phyloP scores from a whole-genome alignment of 202 grass and related monocot species.

The Eragrostis tef region DNA sequence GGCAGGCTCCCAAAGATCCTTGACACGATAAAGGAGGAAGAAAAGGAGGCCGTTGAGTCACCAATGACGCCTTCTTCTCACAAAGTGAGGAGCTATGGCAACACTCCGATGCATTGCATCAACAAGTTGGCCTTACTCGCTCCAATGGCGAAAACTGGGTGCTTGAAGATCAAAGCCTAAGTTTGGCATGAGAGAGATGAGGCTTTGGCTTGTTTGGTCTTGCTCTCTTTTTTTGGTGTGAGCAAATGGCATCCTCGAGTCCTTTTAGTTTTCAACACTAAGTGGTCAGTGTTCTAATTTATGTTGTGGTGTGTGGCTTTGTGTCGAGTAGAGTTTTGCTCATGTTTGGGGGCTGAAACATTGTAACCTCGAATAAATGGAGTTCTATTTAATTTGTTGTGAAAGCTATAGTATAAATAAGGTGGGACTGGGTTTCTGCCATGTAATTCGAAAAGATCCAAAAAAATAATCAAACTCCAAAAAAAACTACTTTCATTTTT shows the following conservation, averaged over 20 bases:
- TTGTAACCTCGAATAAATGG: constrained; percentile 35
- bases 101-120: background rate
- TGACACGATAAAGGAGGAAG: constrained; percentile 46
- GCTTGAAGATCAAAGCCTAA: constrained; percentile 45
- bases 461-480: background rate
- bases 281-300: background rate
- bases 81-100: background rate
- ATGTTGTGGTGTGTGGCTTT: background rate
- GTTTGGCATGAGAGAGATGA: background rate
- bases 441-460: background rate
- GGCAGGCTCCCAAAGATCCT: constrained; percentile 29
- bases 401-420: constrained; percentile 14
- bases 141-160: background rate
- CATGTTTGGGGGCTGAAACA: constrained; percentile 14
- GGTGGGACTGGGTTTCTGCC: background rate
- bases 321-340: constrained; percentile 21
- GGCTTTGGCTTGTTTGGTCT: constrained; percentile 1
- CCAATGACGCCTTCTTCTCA: background rate
- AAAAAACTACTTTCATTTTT: background rate
- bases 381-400: constrained; percentile 17
- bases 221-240: constrained; percentile 45
- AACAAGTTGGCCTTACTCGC: background rate
- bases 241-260: constrained; percentile 34
- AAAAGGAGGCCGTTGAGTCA: constrained; percentile 41
- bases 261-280: background rate